phyloP scores from a whole-genome alignment of 805 yeast genomes.

The Clavispora fructus region DNA sequence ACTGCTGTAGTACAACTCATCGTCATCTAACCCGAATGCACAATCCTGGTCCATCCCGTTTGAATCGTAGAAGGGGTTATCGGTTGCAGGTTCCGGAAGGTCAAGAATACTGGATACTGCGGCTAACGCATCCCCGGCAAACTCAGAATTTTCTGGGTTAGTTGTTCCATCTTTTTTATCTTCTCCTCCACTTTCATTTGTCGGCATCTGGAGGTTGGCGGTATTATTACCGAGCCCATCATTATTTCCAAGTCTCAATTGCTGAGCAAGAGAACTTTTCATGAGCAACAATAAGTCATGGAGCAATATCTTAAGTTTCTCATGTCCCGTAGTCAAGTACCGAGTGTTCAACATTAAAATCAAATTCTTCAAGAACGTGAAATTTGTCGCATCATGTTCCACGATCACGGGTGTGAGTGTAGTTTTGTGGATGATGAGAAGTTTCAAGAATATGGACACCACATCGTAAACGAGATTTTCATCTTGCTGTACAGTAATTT shows the following conservation, averaged over 20 bases:
- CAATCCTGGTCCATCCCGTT: conserved; percentile 6
- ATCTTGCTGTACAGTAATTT: conserved; percentile 1
- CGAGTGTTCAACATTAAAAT: conserved; percentile 41
- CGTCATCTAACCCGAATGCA: conserved; percentile 20
- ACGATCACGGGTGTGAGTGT: conserved; percentile 42
- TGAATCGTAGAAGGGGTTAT: conserved; percentile 16
- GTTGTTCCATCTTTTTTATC: not conserved
- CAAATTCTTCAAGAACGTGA: conserved; percentile 44
- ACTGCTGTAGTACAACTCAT: conserved; percentile 27
- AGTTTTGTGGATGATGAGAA: conserved; percentile 53
- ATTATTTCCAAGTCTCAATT: conserved; percentile 1
- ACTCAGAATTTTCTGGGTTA: not conserved
- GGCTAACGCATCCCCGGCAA: not conserved
- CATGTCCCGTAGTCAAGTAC: conserved; percentile 31
- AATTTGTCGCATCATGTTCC: conserved; percentile 36
- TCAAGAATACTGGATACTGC: conserved; percentile 19
- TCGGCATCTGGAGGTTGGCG: not conserved
- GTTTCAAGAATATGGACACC: conserved; percentile 46
- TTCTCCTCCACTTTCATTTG: not conserved
- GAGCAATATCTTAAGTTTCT: conserved; percentile 49
- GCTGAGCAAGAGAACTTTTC: conserved; percentile 33
- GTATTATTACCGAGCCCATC: conserved; percentile 7
- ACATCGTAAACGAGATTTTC: conserved; percentile 19
- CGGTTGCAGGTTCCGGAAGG: conserved; percentile 25
- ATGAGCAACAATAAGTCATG: conserved; percentile 56